Percentiles rank a stretch among this genome's conserved stretches.
Evolutionary conservation across 768 basidiomycete genomes (phyloP).

Genomic region (Amanita polypyramis): DNA sequence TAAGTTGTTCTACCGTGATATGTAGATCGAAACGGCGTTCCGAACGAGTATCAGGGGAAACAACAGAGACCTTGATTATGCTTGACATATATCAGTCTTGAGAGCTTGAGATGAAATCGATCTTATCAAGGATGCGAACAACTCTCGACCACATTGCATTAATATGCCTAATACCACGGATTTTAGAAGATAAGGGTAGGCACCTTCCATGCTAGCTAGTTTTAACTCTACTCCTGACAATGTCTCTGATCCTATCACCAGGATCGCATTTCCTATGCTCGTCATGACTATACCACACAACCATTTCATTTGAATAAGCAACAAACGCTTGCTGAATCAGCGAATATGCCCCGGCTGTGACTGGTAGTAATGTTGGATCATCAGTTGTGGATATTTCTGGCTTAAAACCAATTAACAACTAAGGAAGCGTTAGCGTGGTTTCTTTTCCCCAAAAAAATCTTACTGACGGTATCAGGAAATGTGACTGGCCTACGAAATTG

Average conservation of each 20-base stretch:
- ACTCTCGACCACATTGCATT: neutral
- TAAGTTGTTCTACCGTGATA: constrained; percentile 68
- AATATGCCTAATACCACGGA: neutral
- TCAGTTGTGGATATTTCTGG: constrained; percentile 23
- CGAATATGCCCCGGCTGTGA: constrained; percentile 52
- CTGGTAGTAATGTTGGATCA: constrained; percentile 34
- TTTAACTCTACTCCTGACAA: constrained; percentile 16
- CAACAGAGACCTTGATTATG: constrained; percentile 60
- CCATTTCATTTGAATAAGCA: constrained; percentile 48
- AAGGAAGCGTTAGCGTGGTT: constrained; percentile 6
- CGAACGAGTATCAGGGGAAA: constrained; percentile 82
- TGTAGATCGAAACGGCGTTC: constrained; percentile 79
- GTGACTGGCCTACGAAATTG: constrained; percentile 63
- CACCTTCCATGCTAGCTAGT: neutral
- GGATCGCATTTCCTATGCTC: constrained; percentile 53
- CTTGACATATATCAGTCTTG: constrained; percentile 10
- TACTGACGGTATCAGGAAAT: constrained; percentile 63
- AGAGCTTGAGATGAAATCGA: neutral
- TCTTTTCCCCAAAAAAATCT: neutral
- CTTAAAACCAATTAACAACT: constrained; percentile 60
- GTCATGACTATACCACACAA: constrained; percentile 79
- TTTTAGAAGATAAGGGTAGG: neutral
- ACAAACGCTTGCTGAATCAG: constrained; percentile 52
- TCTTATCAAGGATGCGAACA: neutral
- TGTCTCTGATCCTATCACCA: constrained; percentile 34